phyloP scores from a whole-genome alignment of 768 basidiomycete genomes.

The Mycena vitilis region DNA sequence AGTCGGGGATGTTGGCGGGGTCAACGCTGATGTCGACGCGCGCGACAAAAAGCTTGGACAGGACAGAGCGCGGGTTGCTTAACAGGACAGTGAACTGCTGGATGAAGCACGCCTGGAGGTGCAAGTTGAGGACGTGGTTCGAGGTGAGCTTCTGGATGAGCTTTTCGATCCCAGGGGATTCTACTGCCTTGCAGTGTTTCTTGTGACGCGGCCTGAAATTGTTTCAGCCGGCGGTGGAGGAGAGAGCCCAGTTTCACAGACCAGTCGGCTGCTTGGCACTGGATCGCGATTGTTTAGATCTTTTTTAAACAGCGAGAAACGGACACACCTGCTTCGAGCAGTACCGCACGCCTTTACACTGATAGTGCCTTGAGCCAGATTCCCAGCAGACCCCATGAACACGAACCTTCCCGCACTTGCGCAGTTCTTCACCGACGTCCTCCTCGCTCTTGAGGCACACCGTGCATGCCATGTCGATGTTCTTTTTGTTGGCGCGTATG shows the following conservation, averaged over 20 bases:
- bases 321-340: conserved; percentile 20
- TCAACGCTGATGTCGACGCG: conserved; percentile 14
- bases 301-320: conserved; percentile 4
- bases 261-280: conserved; percentile 16
- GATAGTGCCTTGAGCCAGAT: not conserved
- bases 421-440: conserved; percentile 18
- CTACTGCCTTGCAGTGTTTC: conserved; percentile 10
- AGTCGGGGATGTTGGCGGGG: conserved; percentile 16
- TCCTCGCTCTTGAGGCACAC: conserved; percentile 4
- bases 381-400: not conserved
- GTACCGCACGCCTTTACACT: conserved; percentile 18
- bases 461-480: conserved; percentile 9
- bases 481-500: conserved; percentile 1
- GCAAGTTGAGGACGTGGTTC: conserved; percentile 11
- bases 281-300: not conserved
- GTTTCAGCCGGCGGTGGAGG: not conserved
- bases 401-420: conserved; percentile 21
- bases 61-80: not conserved
- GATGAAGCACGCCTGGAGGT: conserved; percentile 17
- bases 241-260: not conserved
- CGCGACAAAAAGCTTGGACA: conserved; percentile 10
- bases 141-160: conserved; percentile 17
- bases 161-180: conserved; percentile 6
- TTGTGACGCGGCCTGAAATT: conserved; percentile 20
- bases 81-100: conserved; percentile 12